Percentiles rank a stretch among this genome's conserved stretches.
phyloP scores from a whole-genome alignment of 169 alveolate genomes.

The Eimeria maxima region DNA sequence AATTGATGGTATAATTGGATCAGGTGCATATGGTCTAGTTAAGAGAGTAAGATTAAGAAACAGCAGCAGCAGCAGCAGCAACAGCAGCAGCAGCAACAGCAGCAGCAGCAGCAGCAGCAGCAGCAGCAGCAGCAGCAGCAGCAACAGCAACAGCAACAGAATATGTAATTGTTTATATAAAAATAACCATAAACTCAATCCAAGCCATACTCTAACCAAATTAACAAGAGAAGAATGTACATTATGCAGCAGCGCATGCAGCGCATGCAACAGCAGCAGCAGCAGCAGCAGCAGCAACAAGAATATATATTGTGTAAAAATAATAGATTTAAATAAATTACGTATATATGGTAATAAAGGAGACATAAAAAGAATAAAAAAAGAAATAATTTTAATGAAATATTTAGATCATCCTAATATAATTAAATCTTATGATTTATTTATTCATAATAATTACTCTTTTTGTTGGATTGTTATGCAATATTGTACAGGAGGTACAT shows the following conservation, averaged over 20 bases:
- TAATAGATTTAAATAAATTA: background rate
- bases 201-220: too few species aligned
- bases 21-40: too few species aligned
- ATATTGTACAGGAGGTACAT: slow-evolving; percentile 15
- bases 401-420: slow-evolving; percentile 17
- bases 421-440: background rate
- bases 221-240: too few species aligned
- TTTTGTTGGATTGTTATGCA: background rate
- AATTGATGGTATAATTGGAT: too few species aligned
- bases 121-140: background rate
- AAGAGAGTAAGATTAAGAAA: too few species aligned
- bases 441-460: background rate
- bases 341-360: background rate
- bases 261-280: background rate
- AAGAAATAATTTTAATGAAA: background rate
- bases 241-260: background rate
- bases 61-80: background rate
- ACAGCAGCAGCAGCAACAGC: background rate
- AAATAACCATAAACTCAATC: background rate
- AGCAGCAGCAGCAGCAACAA: background rate
- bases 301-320: slow-evolving; percentile 6
- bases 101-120: background rate
- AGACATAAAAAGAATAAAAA: background rate
- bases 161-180: too few species aligned
- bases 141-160: background rate